Evolutionary conservation across 345 rosid genomes (phyloP), one percentile per base, ranked within the genome.

Genomic region (Bruguiera gymnorhiza): DNA sequence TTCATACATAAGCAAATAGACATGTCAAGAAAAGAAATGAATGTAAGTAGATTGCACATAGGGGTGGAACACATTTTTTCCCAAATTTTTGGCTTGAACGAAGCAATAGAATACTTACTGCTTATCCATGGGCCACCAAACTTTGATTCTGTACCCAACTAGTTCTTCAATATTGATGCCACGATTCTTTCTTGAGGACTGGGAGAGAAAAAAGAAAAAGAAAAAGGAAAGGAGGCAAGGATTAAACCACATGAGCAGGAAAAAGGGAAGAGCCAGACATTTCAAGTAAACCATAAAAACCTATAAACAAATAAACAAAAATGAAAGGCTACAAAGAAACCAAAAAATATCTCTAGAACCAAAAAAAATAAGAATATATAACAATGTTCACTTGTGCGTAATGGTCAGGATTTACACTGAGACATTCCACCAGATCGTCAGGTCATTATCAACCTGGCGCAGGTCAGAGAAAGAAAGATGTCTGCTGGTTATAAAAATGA

Each of bases 91-190:
- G 27, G 3, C 43, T 61, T 39, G 5, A 37, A 56, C 39, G 2
- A 57, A 32, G 37, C 27, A 50, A 69, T 32, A 26, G 8, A 69
- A 46, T 26, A 75, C 96, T 89, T 81, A 95, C 99, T 79, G 64
- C 84, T 95, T 95, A 81, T 95, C 99, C 99, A 95, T 75, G 66
- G 99, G 99, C 99, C 97, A 92, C 99, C 99, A 95, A 52, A 95
- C 92, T 73, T 95, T 88, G 83, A 95, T 81, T 83, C 84, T 83
- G 81, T 80, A 79, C 72, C 97, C 99, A 67, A 86, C 90, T 77
- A 95, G 78, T 71, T 92, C 99, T 63, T 83, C 96, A 58, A 80
- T 60, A 62, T 77, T 81, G 66, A 80, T 53, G 78, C 80, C 87
- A 70, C 68, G 79, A 73, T 85, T 81, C 81, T 82, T 82, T 21